Evolutionary conservation across 73 alveolate species (phyloP).

Genomic region (Symbiodinium pilosum): DNA sequence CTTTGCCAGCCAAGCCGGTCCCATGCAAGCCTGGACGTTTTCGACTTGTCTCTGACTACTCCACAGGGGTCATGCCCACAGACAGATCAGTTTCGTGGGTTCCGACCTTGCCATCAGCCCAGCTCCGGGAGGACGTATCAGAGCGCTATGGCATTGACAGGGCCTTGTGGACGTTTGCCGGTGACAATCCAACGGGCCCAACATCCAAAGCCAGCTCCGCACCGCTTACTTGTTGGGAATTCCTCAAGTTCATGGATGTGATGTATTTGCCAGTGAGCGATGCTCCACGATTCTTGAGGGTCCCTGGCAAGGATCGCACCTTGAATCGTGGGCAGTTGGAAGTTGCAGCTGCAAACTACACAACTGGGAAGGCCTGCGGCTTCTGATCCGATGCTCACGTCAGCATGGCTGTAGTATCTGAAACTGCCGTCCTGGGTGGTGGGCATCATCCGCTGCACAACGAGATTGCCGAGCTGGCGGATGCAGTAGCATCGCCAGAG

Average conservation of each 20-base stretch:
- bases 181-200: conserved; percentile 47
- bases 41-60: conserved; percentile 28
- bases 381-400: conserved; percentile 75
- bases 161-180: conserved; percentile 32
- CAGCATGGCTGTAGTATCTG: conserved; percentile 52
- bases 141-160: conserved; percentile 4
- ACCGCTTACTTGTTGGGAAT: conserved; percentile 75
- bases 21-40: conserved; percentile 39
- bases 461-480: conserved; percentile 53
- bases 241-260: conserved; percentile 51
- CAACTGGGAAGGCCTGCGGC: conserved; percentile 73
- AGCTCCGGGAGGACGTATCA: conserved; percentile 24
- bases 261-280: conserved; percentile 34
- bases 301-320: conserved; percentile 72
- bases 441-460: conserved; percentile 56
- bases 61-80: conserved; percentile 56
- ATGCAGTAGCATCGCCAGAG: conserved; percentile 57
- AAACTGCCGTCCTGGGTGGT: conserved; percentile 70
- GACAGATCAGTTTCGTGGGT: conserved; percentile 41
- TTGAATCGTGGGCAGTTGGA: conserved; percentile 76
- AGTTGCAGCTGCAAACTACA: conserved; percentile 67
- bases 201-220: conserved; percentile 74
- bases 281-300: conserved; percentile 59
- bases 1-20: conserved; percentile 29
- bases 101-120: conserved; percentile 35